Evolutionary conservation across 2,329 filamentous ascomycete genomes (phyloP), one percentile per base, ranked within the genome.

Genomic region (Calonectria multiphialidica): DNA sequence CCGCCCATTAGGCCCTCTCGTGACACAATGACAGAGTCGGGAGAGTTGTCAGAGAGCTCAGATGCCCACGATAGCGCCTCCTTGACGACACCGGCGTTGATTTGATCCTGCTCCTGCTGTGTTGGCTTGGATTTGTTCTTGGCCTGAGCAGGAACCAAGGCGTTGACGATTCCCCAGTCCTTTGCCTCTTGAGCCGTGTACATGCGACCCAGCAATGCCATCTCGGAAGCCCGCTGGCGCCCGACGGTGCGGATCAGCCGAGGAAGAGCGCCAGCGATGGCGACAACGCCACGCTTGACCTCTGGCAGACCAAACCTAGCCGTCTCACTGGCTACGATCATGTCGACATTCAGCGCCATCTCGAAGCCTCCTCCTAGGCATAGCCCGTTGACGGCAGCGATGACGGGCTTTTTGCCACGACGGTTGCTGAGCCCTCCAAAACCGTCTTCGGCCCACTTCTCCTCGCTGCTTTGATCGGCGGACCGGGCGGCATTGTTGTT

Each of bases 331-430:
- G 93, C 93, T 23, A 95, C 83, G 5, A 94, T 88, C 57, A 96
- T 83, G 83, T 96, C 94, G 75, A 89, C 90, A 81, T 95, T 94
- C 44, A 93, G 85, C 18, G 90, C 88, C 85, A 95, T 94, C 85
- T 96, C 94, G 81, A 93, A 91, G 1, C 93, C 94, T 65, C 93
- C 93, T 25, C 93, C 94, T 45, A 93, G 86, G 73, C 92, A 93
- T 18, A 93, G 85, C 2, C 93, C 94, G 79, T 95, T 94, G 33
- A 95, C 92, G 1, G 93, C 94, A 5, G 91, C 92, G 40, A 95
- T 89, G 66, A 96, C 86, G 3, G 93, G 94, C 79, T 95, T 95
- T 81, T 90, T 90, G 61, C 93, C 93, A 2, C 82, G 81, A 44
- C 93, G 87, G 73, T 93, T 90, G 68, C 89, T 91, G 40, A 95